Evolutionary conservation across 768 basidiomycete genomes (phyloP).

Genomic region (Leccinum pellstonianum): DNA sequence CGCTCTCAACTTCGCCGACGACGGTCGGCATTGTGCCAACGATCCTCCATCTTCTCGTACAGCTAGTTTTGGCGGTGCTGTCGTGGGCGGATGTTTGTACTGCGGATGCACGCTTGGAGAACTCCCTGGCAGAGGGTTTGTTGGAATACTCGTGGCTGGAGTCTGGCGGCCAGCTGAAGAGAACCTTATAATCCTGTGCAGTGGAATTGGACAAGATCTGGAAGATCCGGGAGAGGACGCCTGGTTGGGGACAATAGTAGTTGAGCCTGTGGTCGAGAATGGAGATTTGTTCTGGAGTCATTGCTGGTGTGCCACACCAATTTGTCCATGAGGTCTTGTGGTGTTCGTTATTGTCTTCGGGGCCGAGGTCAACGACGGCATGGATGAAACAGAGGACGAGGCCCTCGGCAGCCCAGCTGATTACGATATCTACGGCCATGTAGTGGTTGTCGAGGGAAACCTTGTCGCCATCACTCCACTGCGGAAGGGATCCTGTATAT

Average conservation of each 20-base stretch:
- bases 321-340: conserved; percentile 79
- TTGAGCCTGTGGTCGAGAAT: conserved; percentile 60
- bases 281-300: conserved; percentile 56
- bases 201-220: conserved; percentile 66
- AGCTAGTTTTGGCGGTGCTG: conserved; percentile 80
- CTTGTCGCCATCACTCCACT: conserved; percentile 68
- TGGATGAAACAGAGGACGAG: conserved; percentile 89
- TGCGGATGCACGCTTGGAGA: conserved; percentile 61
- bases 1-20: conserved; percentile 73
- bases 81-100: conserved; percentile 53
- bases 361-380: conserved; percentile 69
- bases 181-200: conserved; percentile 50
- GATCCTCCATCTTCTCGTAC: conserved; percentile 80
- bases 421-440: conserved; percentile 85
- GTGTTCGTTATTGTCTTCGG: conserved; percentile 71
- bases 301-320: conserved; percentile 79
- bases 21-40: conserved; percentile 61
- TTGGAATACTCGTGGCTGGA: conserved; percentile 38
- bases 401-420: conserved; percentile 85
- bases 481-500: conserved; percentile 50
- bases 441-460: conserved; percentile 69
- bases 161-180: conserved; percentile 80
- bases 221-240: conserved; percentile 63
- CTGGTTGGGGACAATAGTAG: conserved; percentile 50
- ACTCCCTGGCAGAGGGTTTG: conserved; percentile 44